Conservation (phyloP, 2,329 filamentous ascomycete species). For the Tolypocladium inflatum region DNA sequence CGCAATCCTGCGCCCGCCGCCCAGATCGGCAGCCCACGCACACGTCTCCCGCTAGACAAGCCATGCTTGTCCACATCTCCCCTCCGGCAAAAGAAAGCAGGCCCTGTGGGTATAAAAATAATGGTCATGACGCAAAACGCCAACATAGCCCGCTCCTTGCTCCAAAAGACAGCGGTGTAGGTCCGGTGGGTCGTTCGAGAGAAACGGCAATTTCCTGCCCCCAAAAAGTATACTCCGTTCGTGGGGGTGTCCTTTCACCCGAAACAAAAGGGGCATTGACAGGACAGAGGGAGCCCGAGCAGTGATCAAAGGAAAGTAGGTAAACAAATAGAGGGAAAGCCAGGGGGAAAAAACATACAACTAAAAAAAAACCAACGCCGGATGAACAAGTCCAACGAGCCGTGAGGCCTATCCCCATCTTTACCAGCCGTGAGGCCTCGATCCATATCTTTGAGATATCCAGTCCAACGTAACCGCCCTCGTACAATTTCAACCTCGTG, state of each 20-base stretch:
- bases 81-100: neutral
- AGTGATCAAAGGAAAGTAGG: neutral
- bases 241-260: neutral
- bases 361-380: constrained; percentile 4
- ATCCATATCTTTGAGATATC: constrained; percentile 4
- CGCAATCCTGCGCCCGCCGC: neutral
- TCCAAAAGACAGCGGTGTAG: neutral
- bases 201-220: neutral
- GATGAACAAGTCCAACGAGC: constrained; percentile 9
- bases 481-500: neutral
- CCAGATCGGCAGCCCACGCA: neutral
- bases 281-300: neutral
- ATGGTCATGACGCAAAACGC: neutral
- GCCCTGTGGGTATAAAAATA: constrained; percentile 2
- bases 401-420: constrained; percentile 18
- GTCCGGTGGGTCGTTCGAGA: neutral
- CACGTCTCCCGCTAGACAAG: neutral
- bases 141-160: neutral
- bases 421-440: constrained; percentile 19
- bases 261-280: neutral
- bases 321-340: constrained; percentile 1
- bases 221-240: neutral
- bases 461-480: neutral
- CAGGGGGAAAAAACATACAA: neutral
- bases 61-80: neutral